Conservation (phyloP, 2,329 filamentous ascomycete species). For the Hymenoscyphus salicellus region DNA sequence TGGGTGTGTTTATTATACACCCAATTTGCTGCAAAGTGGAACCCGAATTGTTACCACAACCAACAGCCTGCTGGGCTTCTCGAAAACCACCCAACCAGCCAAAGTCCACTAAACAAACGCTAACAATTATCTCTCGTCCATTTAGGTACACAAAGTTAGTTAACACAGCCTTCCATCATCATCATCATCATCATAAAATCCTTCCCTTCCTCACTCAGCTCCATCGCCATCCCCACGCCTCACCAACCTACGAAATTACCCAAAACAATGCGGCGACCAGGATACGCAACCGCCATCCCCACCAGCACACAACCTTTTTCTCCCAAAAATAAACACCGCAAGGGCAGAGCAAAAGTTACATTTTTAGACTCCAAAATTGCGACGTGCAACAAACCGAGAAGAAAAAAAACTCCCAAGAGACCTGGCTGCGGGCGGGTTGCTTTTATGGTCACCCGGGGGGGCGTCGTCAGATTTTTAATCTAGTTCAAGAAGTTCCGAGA, state of each 20-base stretch:
- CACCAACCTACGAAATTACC: not conserved
- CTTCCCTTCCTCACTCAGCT: not conserved
- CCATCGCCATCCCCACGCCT: not conserved
- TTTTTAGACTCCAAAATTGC: constrained; percentile 14
- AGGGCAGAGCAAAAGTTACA: not conserved
- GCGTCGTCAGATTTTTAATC: no score
- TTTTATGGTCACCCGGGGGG: not conserved
- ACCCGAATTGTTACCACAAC: no score
- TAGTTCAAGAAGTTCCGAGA: no score
- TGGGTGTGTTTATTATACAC: no score
- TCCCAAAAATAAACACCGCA: constrained; percentile 2
- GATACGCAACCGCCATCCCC: not conserved
- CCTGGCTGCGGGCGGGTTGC: not conserved
- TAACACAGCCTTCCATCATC: no score
- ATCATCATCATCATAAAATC: no score
- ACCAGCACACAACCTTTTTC: not conserved
- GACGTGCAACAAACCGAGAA: constrained; percentile 15
- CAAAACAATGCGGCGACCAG: not conserved
- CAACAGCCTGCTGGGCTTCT: no score
- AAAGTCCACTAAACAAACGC: no score
- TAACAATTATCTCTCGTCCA: no score
- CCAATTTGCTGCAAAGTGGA: no score
- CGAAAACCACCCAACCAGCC: no score
- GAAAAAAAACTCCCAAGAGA: not conserved
- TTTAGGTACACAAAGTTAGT: no score